These are phyloP conservation scores for Dalbergia cultrata DNA, from an alignment of 306 rosid species.

Conservation along the genomic window DNA sequence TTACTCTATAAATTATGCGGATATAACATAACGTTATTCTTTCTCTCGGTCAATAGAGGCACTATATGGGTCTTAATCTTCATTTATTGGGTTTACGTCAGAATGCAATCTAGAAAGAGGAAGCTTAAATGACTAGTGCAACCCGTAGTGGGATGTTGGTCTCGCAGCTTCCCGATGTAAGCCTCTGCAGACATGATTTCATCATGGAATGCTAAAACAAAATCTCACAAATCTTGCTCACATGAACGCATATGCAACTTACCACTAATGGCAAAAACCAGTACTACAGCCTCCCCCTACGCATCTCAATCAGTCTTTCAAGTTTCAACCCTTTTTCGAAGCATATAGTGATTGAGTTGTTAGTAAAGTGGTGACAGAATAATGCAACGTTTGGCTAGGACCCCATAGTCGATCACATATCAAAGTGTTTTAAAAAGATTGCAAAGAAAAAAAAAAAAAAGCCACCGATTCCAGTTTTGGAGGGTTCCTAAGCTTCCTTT, in stretches of 20 bases:
- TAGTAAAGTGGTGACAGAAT: constrained; percentile 41
- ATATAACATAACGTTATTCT: no score
- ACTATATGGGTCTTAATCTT: neutral
- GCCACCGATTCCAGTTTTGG: constrained; percentile 36
- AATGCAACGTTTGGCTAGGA: constrained; percentile 43
- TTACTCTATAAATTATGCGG: no score
- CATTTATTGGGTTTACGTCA: constrained; percentile 42
- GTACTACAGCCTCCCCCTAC: constrained; percentile 22
- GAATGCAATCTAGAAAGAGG: constrained; percentile 25
- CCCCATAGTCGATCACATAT: constrained; percentile 15
- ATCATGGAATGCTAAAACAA: constrained; percentile 41
- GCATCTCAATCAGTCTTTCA: constrained; percentile 42
- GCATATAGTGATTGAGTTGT: constrained; percentile 38
- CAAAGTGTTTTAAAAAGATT: neutral
- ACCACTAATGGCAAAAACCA: constrained; percentile 55
- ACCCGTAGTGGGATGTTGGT: constrained; percentile 20
- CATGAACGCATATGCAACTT: constrained; percentile 53
- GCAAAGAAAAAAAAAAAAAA: neutral
- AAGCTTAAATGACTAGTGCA: constrained; percentile 17
- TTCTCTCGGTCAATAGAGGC: neutral
- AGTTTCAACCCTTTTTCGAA: constrained; percentile 12
- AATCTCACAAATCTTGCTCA: constrained; percentile 48
- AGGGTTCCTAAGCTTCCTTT: constrained; percentile 30
- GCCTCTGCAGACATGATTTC: constrained; percentile 42
- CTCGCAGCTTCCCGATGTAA: constrained; percentile 56